These are phyloP conservation scores for Hysterium pulicare DNA, from an alignment of 2,329 filamentous ascomycete genomes.

Conservation along the genomic window DNA sequence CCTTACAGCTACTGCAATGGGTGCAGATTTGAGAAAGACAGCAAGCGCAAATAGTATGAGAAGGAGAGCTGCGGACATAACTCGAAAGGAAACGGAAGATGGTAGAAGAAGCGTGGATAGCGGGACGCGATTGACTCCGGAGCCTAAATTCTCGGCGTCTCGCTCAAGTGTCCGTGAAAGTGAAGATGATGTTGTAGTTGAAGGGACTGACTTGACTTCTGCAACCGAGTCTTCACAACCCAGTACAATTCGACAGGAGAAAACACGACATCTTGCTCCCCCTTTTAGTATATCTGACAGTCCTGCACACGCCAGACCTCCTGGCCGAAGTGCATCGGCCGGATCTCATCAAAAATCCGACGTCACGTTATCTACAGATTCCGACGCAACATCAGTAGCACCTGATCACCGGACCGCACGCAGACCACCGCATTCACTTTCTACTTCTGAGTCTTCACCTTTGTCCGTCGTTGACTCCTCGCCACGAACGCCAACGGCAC, in stretches of 20 bases:
- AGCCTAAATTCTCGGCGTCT: constrained; percentile 39
- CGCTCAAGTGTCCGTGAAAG: constrained; percentile 43
- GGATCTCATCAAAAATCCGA: constrained; percentile 38
- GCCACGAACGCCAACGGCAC: constrained; percentile 43
- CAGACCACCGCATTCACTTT: constrained; percentile 25
- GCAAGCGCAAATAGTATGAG: constrained; percentile 45
- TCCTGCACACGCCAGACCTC: constrained; percentile 14
- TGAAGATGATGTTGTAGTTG: constrained; percentile 22
- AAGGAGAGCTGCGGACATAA: constrained; percentile 33
- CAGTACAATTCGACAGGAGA: constrained; percentile 31
- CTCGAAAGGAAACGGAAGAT: constrained; percentile 29
- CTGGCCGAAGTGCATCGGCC: constrained; percentile 15
- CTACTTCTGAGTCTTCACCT: constrained; percentile 38
- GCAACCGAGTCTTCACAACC: constrained; percentile 39
- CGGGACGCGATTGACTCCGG: constrained; percentile 32
- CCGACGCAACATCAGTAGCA: constrained; percentile 45
- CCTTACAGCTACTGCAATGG: constrained; percentile 36
- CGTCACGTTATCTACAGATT: constrained; percentile 43
- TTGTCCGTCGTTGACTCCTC: constrained; percentile 43
- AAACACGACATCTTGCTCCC: constrained; percentile 18
- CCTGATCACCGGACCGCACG: constrained; percentile 34
- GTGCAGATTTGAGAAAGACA: constrained; percentile 44
- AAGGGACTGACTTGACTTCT: constrained; percentile 43
- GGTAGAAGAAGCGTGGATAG: constrained; percentile 43
- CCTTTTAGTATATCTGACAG: constrained; percentile 15